Conservation (phyloP, 2,329 filamentous ascomycete genomes). For the Cytospora mali region DNA sequence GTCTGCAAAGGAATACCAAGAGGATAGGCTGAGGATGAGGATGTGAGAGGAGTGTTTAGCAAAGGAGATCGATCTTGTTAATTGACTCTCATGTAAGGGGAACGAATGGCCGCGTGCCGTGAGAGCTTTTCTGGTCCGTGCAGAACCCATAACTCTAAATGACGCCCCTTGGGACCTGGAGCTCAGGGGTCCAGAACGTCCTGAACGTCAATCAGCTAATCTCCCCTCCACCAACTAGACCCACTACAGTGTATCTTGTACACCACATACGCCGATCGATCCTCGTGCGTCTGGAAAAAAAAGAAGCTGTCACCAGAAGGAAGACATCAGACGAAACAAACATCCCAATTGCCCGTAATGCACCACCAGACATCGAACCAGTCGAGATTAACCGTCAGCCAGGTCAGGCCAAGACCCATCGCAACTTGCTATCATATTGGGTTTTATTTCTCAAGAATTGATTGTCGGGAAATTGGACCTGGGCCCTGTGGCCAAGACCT, state of each 20-base stretch:
- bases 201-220: background rate
- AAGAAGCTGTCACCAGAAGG: background rate
- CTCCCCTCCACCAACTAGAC: constrained; percentile 11
- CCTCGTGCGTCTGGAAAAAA: no score
- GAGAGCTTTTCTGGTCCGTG: background rate
- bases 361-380: no score
- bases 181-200: constrained; percentile 14
- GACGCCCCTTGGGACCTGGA: constrained; percentile 5
- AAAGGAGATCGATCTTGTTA: no score
- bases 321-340: background rate
- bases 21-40: no score
- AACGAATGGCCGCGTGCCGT: background rate
- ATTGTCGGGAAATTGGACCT: no score
- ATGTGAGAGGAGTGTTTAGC: no score
- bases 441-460: no score
- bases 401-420: background rate
- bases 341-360: background rate
- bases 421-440: no score
- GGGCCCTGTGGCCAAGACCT: no score
- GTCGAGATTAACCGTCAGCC: background rate
- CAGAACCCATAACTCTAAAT: constrained; percentile 21
- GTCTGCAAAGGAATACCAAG: background rate
- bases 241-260: constrained; percentile 1
- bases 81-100: no score
- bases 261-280: no score